Evolutionary conservation across 2,329 filamentous ascomycete genomes (phyloP), one percentile per base, ranked within the genome.

Genomic region (Raffaelea arxii): DNA sequence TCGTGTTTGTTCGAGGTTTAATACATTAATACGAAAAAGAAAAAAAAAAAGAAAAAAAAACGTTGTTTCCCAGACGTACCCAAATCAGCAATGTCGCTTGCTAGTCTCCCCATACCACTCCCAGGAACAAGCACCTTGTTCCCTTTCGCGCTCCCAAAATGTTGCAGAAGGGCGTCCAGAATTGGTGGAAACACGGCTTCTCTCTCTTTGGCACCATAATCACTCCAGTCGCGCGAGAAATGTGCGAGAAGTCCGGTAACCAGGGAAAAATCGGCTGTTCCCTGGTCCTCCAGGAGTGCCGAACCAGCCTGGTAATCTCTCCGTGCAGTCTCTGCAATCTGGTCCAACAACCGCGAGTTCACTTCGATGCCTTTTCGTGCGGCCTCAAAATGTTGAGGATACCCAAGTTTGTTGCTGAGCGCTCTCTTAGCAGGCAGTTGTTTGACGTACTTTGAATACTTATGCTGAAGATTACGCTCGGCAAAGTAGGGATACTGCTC

Each of bases 51-150:
- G n/a, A n/a, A n/a, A n/a, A n/a, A n/a, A n/a, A n/a, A n/a, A n/a
- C n/a, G n/a, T n/a, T 36, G 16, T 12, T 9, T 12, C 19, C 5
- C 2, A n/a, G 18, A 43, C 41, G 41, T 12, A 43, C 41, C 41
- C 12, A 35, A 30, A 43, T 43, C 41, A 22, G 41, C 41, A 10
- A 43, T 24, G 27, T 43, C 41, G 19, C 41, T 43, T 21, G 41
- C 41, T 30, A 43, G 41, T 9, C 41, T 43, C 18, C 41, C 41
- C 41, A 32, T 43, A 2, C 41, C 41, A 21, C 41, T 43, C n/a
- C 41, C 41, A 9, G 41, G 41, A 3, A 43, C 25, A n/a, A 43
- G 41, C 14, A 43, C 18, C 41, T 43, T 43, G 3, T 35, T 24
- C 25, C 41, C 41, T 7, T 9, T 4, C 18, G n/a, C 19, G n/a